These are phyloP conservation scores for Penicillium coprophilum DNA, from an alignment of 495 filamentous ascomycete species.

Conservation along the genomic window DNA sequence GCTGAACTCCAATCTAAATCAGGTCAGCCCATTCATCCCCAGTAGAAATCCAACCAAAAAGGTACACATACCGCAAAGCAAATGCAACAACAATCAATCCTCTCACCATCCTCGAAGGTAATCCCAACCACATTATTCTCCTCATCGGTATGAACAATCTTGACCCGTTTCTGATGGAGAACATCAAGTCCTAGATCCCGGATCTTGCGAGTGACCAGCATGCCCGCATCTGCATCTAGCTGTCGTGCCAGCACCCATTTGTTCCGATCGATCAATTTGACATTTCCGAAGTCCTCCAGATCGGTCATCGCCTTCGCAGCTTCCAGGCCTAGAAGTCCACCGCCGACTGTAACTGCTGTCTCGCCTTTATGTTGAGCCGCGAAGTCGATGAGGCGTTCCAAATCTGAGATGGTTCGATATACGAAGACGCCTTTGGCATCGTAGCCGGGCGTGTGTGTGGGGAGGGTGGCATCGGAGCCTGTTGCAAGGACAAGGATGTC, in stretches of 20 bases:
- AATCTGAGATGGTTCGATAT: conserved; percentile 87
- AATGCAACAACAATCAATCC: conserved; percentile 77
- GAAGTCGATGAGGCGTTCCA: conserved; percentile 78
- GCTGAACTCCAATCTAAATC: conserved; percentile 70
- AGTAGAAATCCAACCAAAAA: not conserved
- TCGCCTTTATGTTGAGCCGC: conserved; percentile 63
- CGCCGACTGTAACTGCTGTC: conserved; percentile 81
- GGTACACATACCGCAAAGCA: conserved; percentile 72
- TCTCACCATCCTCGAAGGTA: conserved; percentile 80
- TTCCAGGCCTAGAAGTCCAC: conserved; percentile 85
- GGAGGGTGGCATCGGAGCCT: conserved; percentile 85
- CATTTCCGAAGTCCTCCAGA: conserved; percentile 70
- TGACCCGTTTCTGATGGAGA: conserved; percentile 74
- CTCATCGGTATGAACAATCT: conserved; percentile 65
- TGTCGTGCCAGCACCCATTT: conserved; percentile 86
- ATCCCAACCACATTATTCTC: conserved; percentile 72
- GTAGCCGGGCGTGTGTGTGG: conserved; percentile 75
- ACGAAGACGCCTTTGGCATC: conserved; percentile 89
- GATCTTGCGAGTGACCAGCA: conserved; percentile 82
- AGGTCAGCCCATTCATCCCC: not conserved
- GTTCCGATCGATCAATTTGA: conserved; percentile 86
- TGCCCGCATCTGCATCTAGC: conserved; percentile 81
- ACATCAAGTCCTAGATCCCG: conserved; percentile 80
- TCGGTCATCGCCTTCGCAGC: conserved; percentile 97
- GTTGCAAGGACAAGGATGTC: conserved; percentile 90